Evolutionary conservation across 345 rosid species (phyloP).

Genomic region (Populus deltoides): DNA sequence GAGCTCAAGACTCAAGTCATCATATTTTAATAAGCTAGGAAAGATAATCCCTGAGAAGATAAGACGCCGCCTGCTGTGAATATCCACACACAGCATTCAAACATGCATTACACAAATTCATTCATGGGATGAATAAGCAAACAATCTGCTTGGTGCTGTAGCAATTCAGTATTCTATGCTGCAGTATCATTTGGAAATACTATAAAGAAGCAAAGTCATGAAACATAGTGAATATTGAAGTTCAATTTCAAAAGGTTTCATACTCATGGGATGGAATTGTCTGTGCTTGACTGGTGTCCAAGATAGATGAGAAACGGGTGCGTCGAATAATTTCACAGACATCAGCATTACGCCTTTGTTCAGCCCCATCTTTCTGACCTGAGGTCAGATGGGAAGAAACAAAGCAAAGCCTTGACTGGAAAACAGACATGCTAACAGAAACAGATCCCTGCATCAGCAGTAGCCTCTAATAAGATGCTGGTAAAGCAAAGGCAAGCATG

Average conservation of each 20-base stretch:
- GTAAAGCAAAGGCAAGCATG: slow-evolving; percentile 1
- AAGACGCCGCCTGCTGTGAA: background rate
- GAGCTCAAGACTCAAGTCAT: background rate
- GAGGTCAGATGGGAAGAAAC: slow-evolving; percentile 98
- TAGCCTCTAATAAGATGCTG: slow-evolving; percentile 19
- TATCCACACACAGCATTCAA: background rate
- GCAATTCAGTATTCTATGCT: background rate
- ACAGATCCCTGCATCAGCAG: slow-evolving; percentile 82
- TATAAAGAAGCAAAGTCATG: no score
- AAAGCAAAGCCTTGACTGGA: slow-evolving; percentile 89
- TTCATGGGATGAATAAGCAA: background rate
- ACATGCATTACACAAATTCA: background rate
- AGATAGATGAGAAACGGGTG: slow-evolving; percentile 68
- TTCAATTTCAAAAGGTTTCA: slow-evolving; percentile 21
- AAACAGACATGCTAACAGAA: slow-evolving; percentile 89
- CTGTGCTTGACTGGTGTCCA: slow-evolving; percentile 67
- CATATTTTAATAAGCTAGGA: background rate
- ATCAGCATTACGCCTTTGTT: slow-evolving; percentile 83
- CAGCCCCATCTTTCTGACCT: slow-evolving; percentile 92
- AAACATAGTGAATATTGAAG: slow-evolving; percentile 3
- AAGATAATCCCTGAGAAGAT: background rate
- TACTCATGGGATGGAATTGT: slow-evolving; percentile 94
- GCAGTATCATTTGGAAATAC: background rate
- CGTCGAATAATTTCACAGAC: slow-evolving; percentile 78
- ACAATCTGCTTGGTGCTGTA: background rate